Conservation (phyloP, 1,284 basidiomycete genomes). For the Neolentinus lepideus region DNA sequence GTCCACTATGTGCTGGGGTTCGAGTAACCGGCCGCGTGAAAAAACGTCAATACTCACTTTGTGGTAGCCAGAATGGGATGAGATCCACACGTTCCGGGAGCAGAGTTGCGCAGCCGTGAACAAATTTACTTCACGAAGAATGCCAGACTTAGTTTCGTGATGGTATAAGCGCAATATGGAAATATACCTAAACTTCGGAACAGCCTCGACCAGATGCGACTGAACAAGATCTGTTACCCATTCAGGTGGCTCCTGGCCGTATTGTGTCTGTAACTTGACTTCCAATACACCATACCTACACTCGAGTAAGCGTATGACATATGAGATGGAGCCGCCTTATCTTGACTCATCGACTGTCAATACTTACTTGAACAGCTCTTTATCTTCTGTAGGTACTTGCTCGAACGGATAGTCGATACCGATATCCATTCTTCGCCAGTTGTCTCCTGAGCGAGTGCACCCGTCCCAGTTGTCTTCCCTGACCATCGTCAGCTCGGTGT, state of each 20-base stretch:
- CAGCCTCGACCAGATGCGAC: slow-evolving; percentile 90
- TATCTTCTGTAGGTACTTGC: slow-evolving; percentile 73
- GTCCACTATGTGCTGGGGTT: slow-evolving; percentile 56
- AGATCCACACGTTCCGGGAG: slow-evolving; percentile 92
- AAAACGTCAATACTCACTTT: slow-evolving; percentile 51
- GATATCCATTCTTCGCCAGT: slow-evolving; percentile 94
- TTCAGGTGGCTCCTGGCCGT: slow-evolving; percentile 92
- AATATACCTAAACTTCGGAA: slow-evolving; percentile 73
- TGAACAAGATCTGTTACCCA: slow-evolving; percentile 96
- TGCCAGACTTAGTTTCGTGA: neutral
- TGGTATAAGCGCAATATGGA: neutral
- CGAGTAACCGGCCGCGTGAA: neutral
- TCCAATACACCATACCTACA: slow-evolving; percentile 85
- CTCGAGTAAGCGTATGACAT: neutral
- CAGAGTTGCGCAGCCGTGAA: slow-evolving; percentile 94
- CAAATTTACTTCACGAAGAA: slow-evolving; percentile 75
- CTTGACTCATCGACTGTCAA: no score
- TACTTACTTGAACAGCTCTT: slow-evolving; percentile 84
- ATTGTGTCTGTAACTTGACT: slow-evolving; percentile 96
- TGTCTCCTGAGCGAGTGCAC: slow-evolving; percentile 65
- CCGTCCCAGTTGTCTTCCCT: slow-evolving; percentile 99
- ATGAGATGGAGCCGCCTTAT: no score
- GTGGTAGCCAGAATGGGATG: slow-evolving; percentile 98
- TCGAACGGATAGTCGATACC: slow-evolving; percentile 92
- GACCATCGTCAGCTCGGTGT: slow-evolving; percentile 92